Evolutionary conservation across 306 rosid genomes (phyloP), one percentile per base, ranked within the genome.

Genomic region (Cicer cuneatum): DNA sequence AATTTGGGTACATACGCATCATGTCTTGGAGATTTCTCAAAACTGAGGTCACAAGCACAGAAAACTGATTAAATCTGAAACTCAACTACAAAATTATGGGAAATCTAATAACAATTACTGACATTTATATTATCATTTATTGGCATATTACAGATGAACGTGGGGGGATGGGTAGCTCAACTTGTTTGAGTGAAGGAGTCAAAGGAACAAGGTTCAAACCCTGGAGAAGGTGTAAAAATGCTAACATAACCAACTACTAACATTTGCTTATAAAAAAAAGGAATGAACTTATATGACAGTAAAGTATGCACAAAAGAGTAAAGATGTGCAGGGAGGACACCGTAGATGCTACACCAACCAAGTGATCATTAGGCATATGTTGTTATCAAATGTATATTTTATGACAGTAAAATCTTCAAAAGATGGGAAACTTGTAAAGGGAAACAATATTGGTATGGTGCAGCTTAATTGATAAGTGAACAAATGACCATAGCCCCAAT

Each of bases 1-100:
- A 95, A 95, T 82, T 86, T 95, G 41, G 92, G 92, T 57, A 92
- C 96, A 10, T 54, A 89, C 5, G 87, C 87, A 69, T 87, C 96
- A 77, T 95, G 99, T 76, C 97, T 89, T 16, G 99, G 96, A 57
- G 99, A 95, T 40, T 83, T 85, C 85, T 92, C 99, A 79, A 95
- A 95, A 83, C 99, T 95, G 85, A 71, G 72, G 78, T 66, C 67
- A 78, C 7, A 45, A 74, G 69, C 40, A 65, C 6, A 33, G 45
- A 78, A 62, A 59, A 49, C 14, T 18, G 46, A 42, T 75, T 64
- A 72, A 68, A 47, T 63, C 37, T 24, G 29, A 72, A 63, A 72
- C 56, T 75, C 51, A 59, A 63, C 5, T 37, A 76, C 41, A 52
- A 47, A 68, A 69, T 6, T 19, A 66, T 40, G 11, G 7, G 37